Percentiles rank a stretch among this genome's conserved stretches.
These are phyloP conservation scores for Colletotrichum somersetense DNA, from an alignment of 2,329 filamentous ascomycete genomes.

Conservation along the genomic window DNA sequence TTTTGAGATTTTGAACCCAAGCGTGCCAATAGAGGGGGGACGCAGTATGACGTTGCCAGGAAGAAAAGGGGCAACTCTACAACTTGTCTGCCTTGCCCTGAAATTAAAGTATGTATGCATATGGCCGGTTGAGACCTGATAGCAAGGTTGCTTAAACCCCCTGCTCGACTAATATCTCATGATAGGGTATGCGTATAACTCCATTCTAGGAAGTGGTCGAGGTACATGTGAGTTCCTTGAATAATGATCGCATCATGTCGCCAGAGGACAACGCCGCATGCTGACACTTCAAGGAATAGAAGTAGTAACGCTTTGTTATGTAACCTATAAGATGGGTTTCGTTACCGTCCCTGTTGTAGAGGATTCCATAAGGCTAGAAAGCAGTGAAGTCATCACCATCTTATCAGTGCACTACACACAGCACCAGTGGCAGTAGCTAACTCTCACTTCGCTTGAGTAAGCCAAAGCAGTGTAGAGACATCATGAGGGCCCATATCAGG, in stretches of 20 bases:
- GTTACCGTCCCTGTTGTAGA: background rate
- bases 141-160: too few species aligned
- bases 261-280: background rate
- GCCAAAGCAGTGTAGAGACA: too few species aligned
- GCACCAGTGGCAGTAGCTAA: too few species aligned
- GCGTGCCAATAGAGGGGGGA: too few species aligned
- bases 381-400: background rate
- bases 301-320: too few species aligned
- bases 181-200: too few species aligned
- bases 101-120: background rate
- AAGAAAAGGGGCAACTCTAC: background rate
- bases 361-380: background rate
- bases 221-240: background rate
- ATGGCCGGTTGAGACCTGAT: background rate
- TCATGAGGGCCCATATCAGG: too few species aligned
- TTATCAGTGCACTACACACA: accelerated
- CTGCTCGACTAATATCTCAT: background rate
- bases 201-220: background rate
- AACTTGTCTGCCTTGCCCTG: background rate
- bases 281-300: too few species aligned
- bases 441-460: background rate
- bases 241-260: background rate
- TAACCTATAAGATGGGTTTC: accelerated
- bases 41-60: background rate
- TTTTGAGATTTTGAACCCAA: background rate